A percentile compares a stretch with the other conserved stretches of the same genome.
These are phyloP conservation scores for Dendrothele bispora DNA, from an alignment of 768 basidiomycete genomes.

Conservation along the genomic window DNA sequence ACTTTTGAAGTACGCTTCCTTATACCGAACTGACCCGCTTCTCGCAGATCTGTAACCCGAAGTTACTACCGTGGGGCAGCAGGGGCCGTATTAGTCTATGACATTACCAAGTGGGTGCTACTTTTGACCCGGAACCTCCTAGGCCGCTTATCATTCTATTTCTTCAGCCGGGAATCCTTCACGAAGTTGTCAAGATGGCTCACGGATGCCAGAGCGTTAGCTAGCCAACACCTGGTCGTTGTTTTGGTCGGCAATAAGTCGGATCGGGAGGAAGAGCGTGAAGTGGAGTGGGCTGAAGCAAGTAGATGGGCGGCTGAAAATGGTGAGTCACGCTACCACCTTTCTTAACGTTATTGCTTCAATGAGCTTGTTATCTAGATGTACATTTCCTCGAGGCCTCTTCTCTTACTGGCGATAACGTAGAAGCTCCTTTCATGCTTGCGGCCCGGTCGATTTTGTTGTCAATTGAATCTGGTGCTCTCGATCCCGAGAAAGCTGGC, in stretches of 20 bases:
- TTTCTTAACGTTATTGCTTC: not conserved
- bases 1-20: constrained; percentile 3
- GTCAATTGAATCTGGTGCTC: constrained; percentile 84
- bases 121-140: not conserved
- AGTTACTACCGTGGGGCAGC: constrained; percentile 96
- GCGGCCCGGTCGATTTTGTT: constrained; percentile 87
- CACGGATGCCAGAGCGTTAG: constrained; percentile 89
- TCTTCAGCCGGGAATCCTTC: constrained; percentile 80
- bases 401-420: constrained; percentile 89
- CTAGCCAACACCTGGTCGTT: constrained; percentile 86
- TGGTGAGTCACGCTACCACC: constrained; percentile 45
- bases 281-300: constrained; percentile 95
- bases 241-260: constrained; percentile 95
- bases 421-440: constrained; percentile 88
- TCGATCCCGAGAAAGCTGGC: constrained; percentile 93
- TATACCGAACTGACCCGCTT: constrained; percentile 15
- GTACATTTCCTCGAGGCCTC: constrained; percentile 94
- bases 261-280: constrained; percentile 90
- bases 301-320: constrained; percentile 96
- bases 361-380: constrained; percentile 47
- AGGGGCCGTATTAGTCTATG: constrained; percentile 89
- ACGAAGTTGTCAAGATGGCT: constrained; percentile 85
- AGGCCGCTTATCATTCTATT: constrained; percentile 14
- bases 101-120: constrained; percentile 75
- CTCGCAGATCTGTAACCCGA: constrained; percentile 78